Base-by-base conservation (phyloP, 1,139 yeast species). In the Geotrichum cucujoidarum region DNA sequence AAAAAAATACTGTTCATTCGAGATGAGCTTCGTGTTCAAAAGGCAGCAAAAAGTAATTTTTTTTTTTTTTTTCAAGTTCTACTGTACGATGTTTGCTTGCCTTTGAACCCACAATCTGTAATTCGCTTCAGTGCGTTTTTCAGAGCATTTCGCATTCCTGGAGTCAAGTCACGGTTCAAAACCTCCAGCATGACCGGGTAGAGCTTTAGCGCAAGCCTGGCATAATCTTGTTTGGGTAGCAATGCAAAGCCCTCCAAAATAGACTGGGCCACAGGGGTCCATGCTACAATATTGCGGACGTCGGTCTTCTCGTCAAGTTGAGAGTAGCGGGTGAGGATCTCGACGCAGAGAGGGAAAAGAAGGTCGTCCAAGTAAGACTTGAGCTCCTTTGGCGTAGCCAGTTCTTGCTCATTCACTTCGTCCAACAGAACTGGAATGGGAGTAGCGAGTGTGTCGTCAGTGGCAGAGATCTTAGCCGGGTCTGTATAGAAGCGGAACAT, bases 191-290 rank as follows among this genome's bases (percentile, higher is more conserved):
- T 80, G 48, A 81, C 74, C 25, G 74, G 75, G 66, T 88, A 92
- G 70, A 88, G 77, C 22, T 67, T 72, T 2, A 88, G 82, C 51
- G 87, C 76, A 57, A 80, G 76, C 49, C 68, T 67, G 34, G 66
- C 66, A 66, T 92, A 90, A 64, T 92, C 97, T 1, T 68, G 78
- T 42, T 82, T 85, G 57, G 84, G 86, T 56, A 92, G 75, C 60
- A 81, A 87, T 40, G 79, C 76, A 61, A 83, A 83, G 4, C 95
- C 96, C 63, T 84, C 89, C 55, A 83, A 71, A 30, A 92, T 83
- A 60, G 86, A 95, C 37, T 86, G 83, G 36, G 90, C 86, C 21
- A 92, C 97, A 0, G 97, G 97, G 60, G 85, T 77, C 94, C 97
- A 85, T 2, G 95, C 83, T 22, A 78, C 73, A 35, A 90, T 79